These are phyloP conservation scores for Moesziomyces antarcticus DNA, from an alignment of 1,284 basidiomycete genomes.

Conservation along the genomic window DNA sequence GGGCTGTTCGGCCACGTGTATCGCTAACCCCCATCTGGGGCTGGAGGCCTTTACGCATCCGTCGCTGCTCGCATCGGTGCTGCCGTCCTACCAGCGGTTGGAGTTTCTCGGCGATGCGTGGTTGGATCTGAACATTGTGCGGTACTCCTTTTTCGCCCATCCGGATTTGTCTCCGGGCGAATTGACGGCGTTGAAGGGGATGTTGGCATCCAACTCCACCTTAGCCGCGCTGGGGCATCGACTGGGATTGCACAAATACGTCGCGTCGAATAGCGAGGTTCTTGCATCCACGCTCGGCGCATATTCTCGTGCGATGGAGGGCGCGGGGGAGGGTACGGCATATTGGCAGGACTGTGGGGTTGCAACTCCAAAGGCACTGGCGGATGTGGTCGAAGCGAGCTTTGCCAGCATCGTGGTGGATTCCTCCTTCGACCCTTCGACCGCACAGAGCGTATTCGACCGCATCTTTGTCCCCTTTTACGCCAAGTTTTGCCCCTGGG, in stretches of 20 bases:
- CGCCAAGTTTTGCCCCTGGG: neutral
- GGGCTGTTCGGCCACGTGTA: conserved; percentile 36
- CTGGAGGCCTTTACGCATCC: conserved; percentile 56
- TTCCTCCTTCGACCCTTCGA: conserved; percentile 25
- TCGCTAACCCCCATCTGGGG: conserved; percentile 48
- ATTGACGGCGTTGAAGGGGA: conserved; percentile 37
- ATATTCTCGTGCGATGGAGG: neutral
- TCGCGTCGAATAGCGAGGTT: conserved; percentile 14
- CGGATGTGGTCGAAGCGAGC: conserved; percentile 49
- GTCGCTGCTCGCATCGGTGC: conserved; percentile 23
- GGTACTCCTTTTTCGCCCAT: conserved; percentile 6
- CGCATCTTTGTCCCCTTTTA: conserved; percentile 36
- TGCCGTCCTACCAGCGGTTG: conserved; percentile 54
- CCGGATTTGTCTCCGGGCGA: conserved; percentile 32
- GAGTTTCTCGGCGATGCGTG: conserved; percentile 60
- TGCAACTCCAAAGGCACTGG: conserved; percentile 36
- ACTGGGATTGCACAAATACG: conserved; percentile 20
- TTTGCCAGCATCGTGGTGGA: conserved; percentile 55
- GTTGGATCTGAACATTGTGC: conserved; percentile 48
- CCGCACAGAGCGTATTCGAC: conserved; percentile 17
- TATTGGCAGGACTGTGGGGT: conserved; percentile 20
- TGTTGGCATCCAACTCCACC: conserved; percentile 32
- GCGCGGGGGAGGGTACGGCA: neutral
- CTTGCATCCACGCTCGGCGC: conserved; percentile 3
- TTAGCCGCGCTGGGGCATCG: conserved; percentile 27